Percentiles rank a stretch among this genome's conserved stretches.
These are phyloP conservation scores for Lichtheimia hyalospora DNA, from an alignment of 371 early-diverging fungal species.

Conservation along the genomic window DNA sequence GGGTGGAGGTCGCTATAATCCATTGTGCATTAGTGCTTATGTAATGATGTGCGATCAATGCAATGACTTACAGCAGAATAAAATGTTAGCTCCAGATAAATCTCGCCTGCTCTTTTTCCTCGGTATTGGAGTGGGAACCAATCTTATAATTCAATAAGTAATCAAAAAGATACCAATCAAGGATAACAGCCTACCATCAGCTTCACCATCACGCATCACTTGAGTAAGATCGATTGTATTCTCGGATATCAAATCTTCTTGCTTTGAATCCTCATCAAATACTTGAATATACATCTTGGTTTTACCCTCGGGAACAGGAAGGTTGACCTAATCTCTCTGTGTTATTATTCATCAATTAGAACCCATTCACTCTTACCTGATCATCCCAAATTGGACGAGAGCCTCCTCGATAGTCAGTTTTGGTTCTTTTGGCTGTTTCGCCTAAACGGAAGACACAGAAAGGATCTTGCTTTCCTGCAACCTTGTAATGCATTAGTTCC, in stretches of 20 bases:
- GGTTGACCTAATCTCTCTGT: constrained; percentile 28
- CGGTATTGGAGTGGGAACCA: constrained; percentile 58
- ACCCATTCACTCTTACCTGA: constrained; percentile 30
- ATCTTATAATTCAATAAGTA: constrained; percentile 14
- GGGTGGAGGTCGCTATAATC: constrained; percentile 30
- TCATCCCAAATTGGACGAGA: constrained; percentile 55
- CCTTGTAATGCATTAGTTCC: constrained; percentile 11
- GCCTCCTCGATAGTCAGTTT: constrained; percentile 47
- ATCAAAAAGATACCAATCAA: background rate
- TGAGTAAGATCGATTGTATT: constrained; percentile 60
- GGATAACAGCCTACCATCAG: constrained; percentile 54
- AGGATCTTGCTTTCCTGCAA: constrained; percentile 51
- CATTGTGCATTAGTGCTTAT: too few relatives aligned
- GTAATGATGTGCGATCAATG: background rate
- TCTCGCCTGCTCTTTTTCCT: constrained; percentile 53
- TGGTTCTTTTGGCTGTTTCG: constrained; percentile 36
- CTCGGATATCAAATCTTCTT: constrained; percentile 66
- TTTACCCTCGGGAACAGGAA: constrained; percentile 47
- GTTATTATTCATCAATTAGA: background rate
- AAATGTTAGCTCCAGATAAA: constrained; percentile 59
- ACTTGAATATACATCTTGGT: constrained; percentile 40
- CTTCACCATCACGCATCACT: constrained; percentile 64
- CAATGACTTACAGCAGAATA: constrained; percentile 52
- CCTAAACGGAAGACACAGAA: constrained; percentile 45
- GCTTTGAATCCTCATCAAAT: constrained; percentile 48